Conservation (phyloP, 2,329 filamentous ascomycete genomes). For the Botrytis aclada region DNA sequence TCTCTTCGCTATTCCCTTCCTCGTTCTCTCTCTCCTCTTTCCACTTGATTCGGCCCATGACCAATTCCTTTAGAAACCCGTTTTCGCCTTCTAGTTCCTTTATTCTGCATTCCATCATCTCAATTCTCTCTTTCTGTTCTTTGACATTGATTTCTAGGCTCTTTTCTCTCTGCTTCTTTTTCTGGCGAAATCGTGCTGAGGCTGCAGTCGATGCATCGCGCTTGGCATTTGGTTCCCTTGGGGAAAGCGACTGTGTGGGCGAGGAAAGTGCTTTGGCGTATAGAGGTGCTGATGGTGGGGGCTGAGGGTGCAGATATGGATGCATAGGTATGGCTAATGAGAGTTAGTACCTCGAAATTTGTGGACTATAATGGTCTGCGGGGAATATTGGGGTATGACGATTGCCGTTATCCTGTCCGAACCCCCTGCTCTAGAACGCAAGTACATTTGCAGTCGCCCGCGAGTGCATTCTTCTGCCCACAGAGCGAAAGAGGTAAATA, state of each 20-base stretch:
- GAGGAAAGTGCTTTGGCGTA: conserved; percentile 4
- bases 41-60: conserved; percentile 58
- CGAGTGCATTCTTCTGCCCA: not conserved
- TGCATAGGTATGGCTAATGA: conserved; percentile 5
- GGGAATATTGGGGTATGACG: not conserved
- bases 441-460: not conserved
- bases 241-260: conserved; percentile 17
- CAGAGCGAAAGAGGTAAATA: not conserved
- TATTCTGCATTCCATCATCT: conserved; percentile 67
- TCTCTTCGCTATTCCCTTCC: conserved; percentile 33
- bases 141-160: conserved; percentile 75
- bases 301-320: conserved; percentile 14
- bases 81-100: conserved; percentile 75
- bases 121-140: conserved; percentile 76
- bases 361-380: not conserved
- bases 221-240: conserved; percentile 45
- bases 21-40: conserved; percentile 38
- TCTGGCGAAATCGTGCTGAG: conserved; percentile 82
- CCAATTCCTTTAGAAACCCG: conserved; percentile 73
- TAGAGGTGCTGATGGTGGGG: not conserved
- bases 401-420: not conserved
- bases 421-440: not conserved
- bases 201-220: conserved; percentile 84
- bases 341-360: not conserved
- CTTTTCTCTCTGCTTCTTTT: conserved; percentile 93